phyloP scores from a whole-genome alignment of 345 rosid species.

The Aquilaria yunnanensis region DNA sequence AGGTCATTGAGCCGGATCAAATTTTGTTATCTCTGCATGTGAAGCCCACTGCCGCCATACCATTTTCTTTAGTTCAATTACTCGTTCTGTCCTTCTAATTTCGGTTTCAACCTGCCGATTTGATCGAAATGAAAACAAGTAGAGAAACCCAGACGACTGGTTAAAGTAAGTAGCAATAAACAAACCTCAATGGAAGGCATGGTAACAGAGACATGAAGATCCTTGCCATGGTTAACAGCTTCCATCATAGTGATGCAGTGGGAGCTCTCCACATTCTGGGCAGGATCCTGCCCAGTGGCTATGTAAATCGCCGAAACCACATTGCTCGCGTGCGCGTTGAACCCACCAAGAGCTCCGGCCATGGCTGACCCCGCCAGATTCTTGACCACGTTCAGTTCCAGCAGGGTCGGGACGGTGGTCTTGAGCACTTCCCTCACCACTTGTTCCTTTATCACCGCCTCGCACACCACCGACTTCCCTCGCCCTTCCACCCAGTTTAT shows the following conservation, averaged over 20 bases:
- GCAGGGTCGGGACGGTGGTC: conserved; percentile 53
- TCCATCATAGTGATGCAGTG: conserved; percentile 73
- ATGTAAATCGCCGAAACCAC: conserved; percentile 58
- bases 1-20: no score
- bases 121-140: no score
- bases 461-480: conserved; percentile 68
- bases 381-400: conserved; percentile 68
- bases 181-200: conserved; percentile 78
- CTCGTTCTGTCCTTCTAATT: no score
- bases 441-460: conserved; percentile 52
- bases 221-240: conserved; percentile 49
- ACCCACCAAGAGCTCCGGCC: conserved; percentile 81
- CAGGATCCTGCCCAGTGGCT: conserved; percentile 87
- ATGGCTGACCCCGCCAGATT: conserved; percentile 74
- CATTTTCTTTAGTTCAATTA: no score
- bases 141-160: no score
- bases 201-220: conserved; percentile 64
- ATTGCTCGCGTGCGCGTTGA: conserved; percentile 76
- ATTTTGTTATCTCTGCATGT: no score
- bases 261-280: conserved; percentile 81
- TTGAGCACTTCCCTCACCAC: conserved; percentile 60
- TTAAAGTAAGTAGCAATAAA: neutral
- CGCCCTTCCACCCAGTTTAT: conserved; percentile 80
- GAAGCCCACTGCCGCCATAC: no score
- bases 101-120: no score